A percentile compares a stretch with the other conserved stretches of the same genome.
phyloP scores from a whole-genome alignment of 768 basidiomycete species.

The Pleurotus tuoliensis region DNA sequence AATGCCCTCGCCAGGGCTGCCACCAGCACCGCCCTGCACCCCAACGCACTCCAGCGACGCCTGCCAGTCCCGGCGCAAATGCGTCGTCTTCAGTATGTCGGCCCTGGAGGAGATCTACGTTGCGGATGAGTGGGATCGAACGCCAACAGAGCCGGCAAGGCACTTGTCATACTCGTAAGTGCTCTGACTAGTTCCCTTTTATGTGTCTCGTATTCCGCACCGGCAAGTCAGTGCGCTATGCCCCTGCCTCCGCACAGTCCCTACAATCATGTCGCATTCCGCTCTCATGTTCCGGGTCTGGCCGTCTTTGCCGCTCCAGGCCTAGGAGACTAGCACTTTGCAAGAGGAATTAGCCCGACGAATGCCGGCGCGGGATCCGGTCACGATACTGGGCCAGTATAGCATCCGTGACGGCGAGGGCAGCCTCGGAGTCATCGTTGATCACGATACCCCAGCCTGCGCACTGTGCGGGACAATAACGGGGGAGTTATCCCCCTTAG shows the following conservation, averaged over 20 bases:
- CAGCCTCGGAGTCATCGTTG: neutral
- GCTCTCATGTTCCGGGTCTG: slow-evolving; percentile 3
- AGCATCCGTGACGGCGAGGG: neutral
- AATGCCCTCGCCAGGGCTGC: slow-evolving; percentile 7
- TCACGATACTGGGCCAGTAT: neutral
- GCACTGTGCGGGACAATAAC: too few relatives aligned
- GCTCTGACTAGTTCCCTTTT: neutral
- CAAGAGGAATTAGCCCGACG: neutral
- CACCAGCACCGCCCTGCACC: slow-evolving; percentile 12
- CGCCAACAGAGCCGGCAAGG: slow-evolving; percentile 60
- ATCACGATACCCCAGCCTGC: too few relatives aligned
- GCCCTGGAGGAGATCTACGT: slow-evolving; percentile 54
- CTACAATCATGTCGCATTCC: neutral
- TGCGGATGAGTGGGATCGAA: slow-evolving; percentile 80
- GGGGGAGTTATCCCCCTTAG: too few relatives aligned
- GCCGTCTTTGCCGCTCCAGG: neutral
- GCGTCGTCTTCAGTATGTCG: slow-evolving; percentile 57
- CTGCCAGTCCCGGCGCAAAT: slow-evolving; percentile 34
- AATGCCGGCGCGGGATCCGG: neutral
- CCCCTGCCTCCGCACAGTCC: slow-evolving; percentile 9
- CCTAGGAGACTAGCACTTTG: neutral
- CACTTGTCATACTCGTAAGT: slow-evolving; percentile 68
- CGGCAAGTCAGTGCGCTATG: slow-evolving; percentile 2
- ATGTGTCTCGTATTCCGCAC: slow-evolving; percentile 8
- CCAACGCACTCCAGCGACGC: slow-evolving; percentile 16